Conservation (phyloP, 768 basidiomycete species). For the Fomitopsis serialis region DNA sequence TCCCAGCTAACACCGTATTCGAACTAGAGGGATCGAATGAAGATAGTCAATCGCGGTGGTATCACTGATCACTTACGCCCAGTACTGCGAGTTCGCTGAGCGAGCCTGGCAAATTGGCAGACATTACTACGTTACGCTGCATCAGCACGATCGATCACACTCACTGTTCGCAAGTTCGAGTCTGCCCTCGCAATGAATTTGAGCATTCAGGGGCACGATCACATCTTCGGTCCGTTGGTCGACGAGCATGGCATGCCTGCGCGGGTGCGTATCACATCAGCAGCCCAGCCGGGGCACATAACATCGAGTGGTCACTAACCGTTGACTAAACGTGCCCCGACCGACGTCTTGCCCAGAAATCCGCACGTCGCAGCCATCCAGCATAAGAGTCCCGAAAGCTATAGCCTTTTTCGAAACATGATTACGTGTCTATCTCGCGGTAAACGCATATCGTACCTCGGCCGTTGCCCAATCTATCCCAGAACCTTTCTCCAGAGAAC, state of each 20-base stretch:
- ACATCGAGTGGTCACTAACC: conserved; percentile 28
- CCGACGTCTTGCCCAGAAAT: conserved; percentile 95
- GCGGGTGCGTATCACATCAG: neutral
- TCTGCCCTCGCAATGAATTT: conserved; percentile 53
- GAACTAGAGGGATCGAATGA: conserved; percentile 42
- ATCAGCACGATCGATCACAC: conserved; percentile 14
- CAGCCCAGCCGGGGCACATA: neutral
- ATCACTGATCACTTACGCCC: conserved; percentile 47
- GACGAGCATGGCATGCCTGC: conserved; percentile 85
- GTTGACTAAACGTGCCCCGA: conserved; percentile 82
- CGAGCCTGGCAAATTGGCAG: conserved; percentile 49
- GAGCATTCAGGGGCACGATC: conserved; percentile 76
- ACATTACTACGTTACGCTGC: neutral
- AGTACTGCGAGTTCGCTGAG: conserved; percentile 88
- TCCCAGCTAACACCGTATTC: conserved; percentile 93
- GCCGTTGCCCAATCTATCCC: conserved; percentile 89
- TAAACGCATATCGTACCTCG: conserved; percentile 47
- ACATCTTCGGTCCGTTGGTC: conserved; percentile 81
- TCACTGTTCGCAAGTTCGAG: conserved; percentile 85
- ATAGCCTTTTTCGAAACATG: conserved; percentile 46
- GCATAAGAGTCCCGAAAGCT: conserved; percentile 84
- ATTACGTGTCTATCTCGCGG: no score
- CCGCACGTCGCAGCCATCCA: conserved; percentile 76
- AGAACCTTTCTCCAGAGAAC: conserved; percentile 59
- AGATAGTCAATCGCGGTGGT: neutral